Base-by-base conservation (phyloP, 2,329 filamentous ascomycete species). In the Ceratocystiopsis sp. region DNA sequence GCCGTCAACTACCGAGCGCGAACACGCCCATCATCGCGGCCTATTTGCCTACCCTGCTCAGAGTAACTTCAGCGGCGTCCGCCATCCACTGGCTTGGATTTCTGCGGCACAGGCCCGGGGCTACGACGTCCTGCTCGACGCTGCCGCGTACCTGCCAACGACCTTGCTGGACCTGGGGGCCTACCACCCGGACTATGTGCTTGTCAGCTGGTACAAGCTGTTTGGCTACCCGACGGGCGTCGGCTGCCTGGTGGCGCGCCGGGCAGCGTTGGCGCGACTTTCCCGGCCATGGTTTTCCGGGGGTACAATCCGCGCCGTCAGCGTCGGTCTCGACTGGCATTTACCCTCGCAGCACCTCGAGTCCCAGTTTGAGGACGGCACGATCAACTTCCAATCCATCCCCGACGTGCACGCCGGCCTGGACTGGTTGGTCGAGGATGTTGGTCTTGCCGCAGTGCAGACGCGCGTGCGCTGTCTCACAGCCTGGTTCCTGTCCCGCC, bases 11-110 rank as follows among this genome's bases (percentile, higher is more conserved):
- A 11, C 13, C 15, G 11, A 17, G 35, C 19, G 41, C 35, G 37
- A 53, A 41, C 48, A 49, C 36, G 10, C 6, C 18, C 34, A 48
- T 32, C 19, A 42, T 34, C 48, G 47, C 16, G 59, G 60, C 9
- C 53, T 67, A 16, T 64, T 67, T 46, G 63, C 62, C 4, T 67
- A 63, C 49, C 64, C 64, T 4, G 64, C 63, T 0, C 64, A 67
- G 49, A 64, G 60, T 47, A 67, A 67, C 48, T 65, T 66, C 44
- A 60, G 54, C 40, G 63, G 64, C 32, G 62, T 63, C 3, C 58
- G 59, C 0, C 63, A 66, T 38, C 60, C 62, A 14, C 53, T 66
- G 0, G 49, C 51, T 0, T 64, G 60, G 60, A 48, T 62, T 0
- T 36, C 41, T 2, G 44, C 55, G 15, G 62, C 61, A 2, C 62